These are phyloP conservation scores for Simplicillium sp. DNA, from an alignment of 2,329 filamentous ascomycete genomes.

Conservation along the genomic window DNA sequence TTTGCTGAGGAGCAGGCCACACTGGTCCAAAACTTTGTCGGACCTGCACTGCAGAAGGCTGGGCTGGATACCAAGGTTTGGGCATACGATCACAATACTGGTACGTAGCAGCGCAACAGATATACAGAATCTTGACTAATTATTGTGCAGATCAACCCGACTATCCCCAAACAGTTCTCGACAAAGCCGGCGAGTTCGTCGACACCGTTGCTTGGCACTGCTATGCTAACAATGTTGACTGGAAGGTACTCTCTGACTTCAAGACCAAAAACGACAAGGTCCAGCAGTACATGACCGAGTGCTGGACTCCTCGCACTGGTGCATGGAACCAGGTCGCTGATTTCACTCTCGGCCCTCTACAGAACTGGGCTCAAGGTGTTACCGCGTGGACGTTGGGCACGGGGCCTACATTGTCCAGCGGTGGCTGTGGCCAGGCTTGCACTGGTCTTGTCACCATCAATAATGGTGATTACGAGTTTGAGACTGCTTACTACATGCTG, in stretches of 20 bases:
- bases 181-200: slow-evolving; percentile 20
- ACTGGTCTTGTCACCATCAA: slow-evolving; percentile 47
- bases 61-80: slow-evolving; percentile 7
- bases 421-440: slow-evolving; percentile 25
- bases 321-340: slow-evolving; percentile 24
- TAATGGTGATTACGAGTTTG: slow-evolving; percentile 30
- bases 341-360: slow-evolving; percentile 39
- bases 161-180: slow-evolving; percentile 27
- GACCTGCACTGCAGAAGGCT: slow-evolving; percentile 6
- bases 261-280: slow-evolving; percentile 23
- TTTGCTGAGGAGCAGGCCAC: slow-evolving; percentile 6
- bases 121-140: not conserved
- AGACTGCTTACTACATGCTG: slow-evolving; percentile 41
- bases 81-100: slow-evolving; percentile 19
- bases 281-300: slow-evolving; percentile 39
- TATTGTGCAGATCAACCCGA: slow-evolving; percentile 14
- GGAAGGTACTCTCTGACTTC: slow-evolving; percentile 26
- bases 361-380: slow-evolving; percentile 33
- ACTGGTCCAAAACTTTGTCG: slow-evolving; percentile 8
- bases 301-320: slow-evolving; percentile 25
- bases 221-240: slow-evolving; percentile 23
- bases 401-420: slow-evolving; percentile 28
- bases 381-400: slow-evolving; percentile 35
- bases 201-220: slow-evolving; percentile 28
- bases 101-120: slow-evolving; percentile 7